Evolutionary conservation across 2,329 filamentous ascomycete species (phyloP).

Genomic region (Cadophora gregata): DNA sequence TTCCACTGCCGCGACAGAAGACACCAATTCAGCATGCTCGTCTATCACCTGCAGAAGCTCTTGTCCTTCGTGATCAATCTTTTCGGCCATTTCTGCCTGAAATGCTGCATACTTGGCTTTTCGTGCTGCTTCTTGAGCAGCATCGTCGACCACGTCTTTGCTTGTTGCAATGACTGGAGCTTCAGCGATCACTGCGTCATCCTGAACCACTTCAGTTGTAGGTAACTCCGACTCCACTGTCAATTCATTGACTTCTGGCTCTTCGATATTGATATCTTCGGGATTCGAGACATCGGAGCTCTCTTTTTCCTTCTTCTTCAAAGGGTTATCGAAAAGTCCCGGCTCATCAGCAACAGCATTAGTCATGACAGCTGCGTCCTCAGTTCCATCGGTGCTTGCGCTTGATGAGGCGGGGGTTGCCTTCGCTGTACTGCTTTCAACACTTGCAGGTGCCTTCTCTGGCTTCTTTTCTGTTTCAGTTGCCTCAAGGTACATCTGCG

Average conservation of each 20-base stretch:
- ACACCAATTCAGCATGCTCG: slow-evolving; percentile 3
- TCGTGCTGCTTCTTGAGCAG: neutral
- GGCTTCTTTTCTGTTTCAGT: slow-evolving; percentile 22
- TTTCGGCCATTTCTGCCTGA: neutral
- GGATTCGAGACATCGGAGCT: slow-evolving; percentile 40
- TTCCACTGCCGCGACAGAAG: slow-evolving; percentile 6
- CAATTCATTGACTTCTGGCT: slow-evolving; percentile 39
- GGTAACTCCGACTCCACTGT: slow-evolving; percentile 38
- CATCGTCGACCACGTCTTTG: neutral
- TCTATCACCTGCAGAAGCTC: neutral
- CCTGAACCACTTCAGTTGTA: neutral
- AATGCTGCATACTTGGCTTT: neutral
- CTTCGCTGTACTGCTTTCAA: slow-evolving; percentile 31
- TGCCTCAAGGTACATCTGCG: slow-evolving; percentile 53
- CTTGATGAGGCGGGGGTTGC: slow-evolving; percentile 33
- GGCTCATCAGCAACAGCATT: slow-evolving; percentile 25
- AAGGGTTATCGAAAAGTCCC: slow-evolving; percentile 38
- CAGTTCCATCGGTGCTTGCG: slow-evolving; percentile 22
- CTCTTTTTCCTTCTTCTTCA: slow-evolving; percentile 25
- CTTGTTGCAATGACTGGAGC: neutral
- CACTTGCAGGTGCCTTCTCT: slow-evolving; percentile 22
- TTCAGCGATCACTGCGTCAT: neutral
- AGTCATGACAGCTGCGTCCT: slow-evolving; percentile 25
- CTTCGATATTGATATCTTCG: slow-evolving; percentile 44
- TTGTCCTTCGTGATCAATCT: neutral